These are phyloP conservation scores for Pythium aquatile DNA, from an alignment of 352 stramenopile genomes.

Conservation along the genomic window DNA sequence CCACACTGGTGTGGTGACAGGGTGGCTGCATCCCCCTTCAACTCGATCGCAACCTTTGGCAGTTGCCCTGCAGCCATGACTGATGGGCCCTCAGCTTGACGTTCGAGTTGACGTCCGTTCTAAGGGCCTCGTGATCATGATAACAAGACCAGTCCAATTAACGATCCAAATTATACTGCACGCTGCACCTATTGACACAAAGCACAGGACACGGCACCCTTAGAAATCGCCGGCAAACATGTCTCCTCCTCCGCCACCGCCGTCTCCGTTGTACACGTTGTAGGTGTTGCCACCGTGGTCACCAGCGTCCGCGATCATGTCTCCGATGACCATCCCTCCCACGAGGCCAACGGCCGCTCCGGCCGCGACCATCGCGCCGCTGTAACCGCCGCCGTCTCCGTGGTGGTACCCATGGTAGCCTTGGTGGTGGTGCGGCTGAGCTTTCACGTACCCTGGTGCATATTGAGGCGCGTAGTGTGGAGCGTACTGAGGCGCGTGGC, in stretches of 20 bases:
- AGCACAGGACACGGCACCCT: not conserved
- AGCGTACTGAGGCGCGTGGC: not conserved
- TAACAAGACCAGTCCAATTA: too few species aligned
- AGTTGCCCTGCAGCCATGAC: too few species aligned
- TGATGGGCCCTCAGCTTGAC: too few species aligned
- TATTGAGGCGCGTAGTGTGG: not conserved
- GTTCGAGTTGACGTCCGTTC: too few species aligned
- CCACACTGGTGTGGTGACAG: not conserved
- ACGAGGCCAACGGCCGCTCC: not conserved
- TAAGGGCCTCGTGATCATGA: too few species aligned
- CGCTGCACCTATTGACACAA: too few species aligned
- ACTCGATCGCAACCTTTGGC: too few species aligned
- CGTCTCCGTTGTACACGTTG: not conserved
- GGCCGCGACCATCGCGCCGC: not conserved
- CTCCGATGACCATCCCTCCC: not conserved
- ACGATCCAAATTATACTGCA: too few species aligned
- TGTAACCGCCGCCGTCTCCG: not conserved
- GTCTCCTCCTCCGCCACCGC: not conserved
- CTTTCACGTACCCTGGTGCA: not conserved
- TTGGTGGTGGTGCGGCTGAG: not conserved
- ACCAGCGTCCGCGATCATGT: not conserved
- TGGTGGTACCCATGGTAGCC: not conserved
- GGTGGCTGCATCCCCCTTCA: too few species aligned
- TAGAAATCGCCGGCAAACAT: not conserved
- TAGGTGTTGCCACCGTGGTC: not conserved